Percentiles rank a stretch among this genome's conserved stretches.
Evolutionary conservation across 192 early-diverging fungal genomes (phyloP).

Genomic region (Dissophora globulifera): DNA sequence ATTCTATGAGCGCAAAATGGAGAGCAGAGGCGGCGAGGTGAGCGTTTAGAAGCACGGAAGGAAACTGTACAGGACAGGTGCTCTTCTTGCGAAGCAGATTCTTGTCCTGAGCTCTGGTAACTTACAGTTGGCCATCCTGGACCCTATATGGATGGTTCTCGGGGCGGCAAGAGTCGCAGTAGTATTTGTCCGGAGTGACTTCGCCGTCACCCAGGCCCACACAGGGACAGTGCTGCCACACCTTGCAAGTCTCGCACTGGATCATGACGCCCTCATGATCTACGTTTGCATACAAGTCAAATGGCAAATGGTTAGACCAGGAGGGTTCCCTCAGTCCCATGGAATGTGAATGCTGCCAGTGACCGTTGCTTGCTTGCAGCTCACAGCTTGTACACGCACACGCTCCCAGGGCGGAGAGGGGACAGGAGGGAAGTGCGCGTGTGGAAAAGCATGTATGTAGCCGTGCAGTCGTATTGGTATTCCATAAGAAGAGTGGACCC

Average conservation of each 20-base stretch:
- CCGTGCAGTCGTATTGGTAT: not conserved
- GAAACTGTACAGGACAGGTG: too few relatives aligned
- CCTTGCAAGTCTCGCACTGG: conserved; percentile 92
- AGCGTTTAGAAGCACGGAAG: too few relatives aligned
- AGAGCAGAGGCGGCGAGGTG: too few relatives aligned
- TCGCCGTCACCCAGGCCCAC: conserved; percentile 80
- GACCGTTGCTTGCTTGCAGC: too few relatives aligned
- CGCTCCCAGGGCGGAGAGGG: not conserved
- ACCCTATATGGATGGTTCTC: conserved; percentile 76
- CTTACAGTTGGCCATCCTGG: conserved; percentile 54
- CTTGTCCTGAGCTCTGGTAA: not conserved
- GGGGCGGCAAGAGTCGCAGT: conserved; percentile 91
- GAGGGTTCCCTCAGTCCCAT: too few relatives aligned
- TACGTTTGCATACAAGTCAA: conserved; percentile 7
- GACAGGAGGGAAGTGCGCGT: too few relatives aligned
- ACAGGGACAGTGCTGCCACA: conserved; percentile 97
- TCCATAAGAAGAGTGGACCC: not conserved
- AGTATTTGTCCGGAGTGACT: conserved; percentile 90
- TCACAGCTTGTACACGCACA: not conserved
- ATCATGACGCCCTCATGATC: conserved; percentile 84
- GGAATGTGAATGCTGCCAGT: too few relatives aligned
- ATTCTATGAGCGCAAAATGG: conserved; percentile 14
- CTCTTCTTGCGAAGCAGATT: not conserved
- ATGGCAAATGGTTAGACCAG: too few relatives aligned
- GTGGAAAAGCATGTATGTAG: not conserved